phyloP scores from a whole-genome alignment of 345 rosid genomes.

The Excoecaria cochinchinensis region DNA sequence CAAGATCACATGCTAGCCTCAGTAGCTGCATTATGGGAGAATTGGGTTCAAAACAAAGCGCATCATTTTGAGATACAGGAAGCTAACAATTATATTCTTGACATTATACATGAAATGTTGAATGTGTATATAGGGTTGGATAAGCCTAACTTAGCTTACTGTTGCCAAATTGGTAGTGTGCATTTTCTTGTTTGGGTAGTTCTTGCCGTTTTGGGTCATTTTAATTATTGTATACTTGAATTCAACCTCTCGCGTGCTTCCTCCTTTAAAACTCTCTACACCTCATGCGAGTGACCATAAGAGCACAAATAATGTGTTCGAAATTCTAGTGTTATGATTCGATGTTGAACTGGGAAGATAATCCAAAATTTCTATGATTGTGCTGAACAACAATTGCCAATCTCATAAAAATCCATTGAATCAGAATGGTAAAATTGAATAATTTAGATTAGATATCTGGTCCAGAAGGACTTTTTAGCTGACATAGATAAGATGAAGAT shows the following conservation, averaged over 20 bases:
- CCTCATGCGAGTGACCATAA: not conserved
- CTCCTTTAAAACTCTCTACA: not conserved
- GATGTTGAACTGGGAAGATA: not conserved
- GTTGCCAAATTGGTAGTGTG: not conserved
- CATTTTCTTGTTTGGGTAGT: not conserved
- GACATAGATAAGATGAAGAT: not conserved
- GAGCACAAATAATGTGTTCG: not conserved
- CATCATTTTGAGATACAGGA: not conserved
- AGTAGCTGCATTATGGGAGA: not conserved
- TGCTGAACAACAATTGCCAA: not conserved
- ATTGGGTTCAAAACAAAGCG: not conserved
- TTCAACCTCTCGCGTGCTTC: constrained; percentile 9
- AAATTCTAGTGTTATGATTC: not conserved
- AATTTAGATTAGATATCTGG: not conserved
- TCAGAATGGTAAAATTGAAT: not conserved
- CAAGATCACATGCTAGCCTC: constrained; percentile 30
- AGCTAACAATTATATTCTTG: not conserved
- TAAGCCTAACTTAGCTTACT: too few species aligned
- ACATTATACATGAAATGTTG: constrained; percentile 17
- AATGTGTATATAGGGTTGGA: not conserved
- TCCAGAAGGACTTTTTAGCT: not conserved
- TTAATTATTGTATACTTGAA: constrained; percentile 5
- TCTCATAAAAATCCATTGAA: not conserved
- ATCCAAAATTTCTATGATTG: not conserved
- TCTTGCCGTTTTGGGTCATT: not conserved